These are phyloP conservation scores for Tubosaeta brunneosetosa DNA, from an alignment of 768 basidiomycete species.

Conservation along the genomic window DNA sequence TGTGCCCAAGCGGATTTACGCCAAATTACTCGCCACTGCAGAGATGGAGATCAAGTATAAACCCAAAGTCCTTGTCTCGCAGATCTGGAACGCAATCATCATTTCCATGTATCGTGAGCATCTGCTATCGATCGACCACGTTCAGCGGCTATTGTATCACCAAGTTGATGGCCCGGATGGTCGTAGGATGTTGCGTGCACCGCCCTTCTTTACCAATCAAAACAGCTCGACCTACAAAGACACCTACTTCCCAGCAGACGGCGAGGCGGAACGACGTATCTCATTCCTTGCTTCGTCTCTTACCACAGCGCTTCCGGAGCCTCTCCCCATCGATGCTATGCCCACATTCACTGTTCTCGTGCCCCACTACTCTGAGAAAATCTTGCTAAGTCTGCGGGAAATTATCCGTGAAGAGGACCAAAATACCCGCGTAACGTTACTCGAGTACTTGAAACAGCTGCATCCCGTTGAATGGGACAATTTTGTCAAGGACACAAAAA, in stretches of 20 bases:
- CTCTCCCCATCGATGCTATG: slow-evolving; percentile 96
- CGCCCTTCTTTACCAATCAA: slow-evolving; percentile 97
- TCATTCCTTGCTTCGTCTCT: slow-evolving; percentile 98
- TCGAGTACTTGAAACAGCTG: slow-evolving; percentile 97
- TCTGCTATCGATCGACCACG: slow-evolving; percentile 94
- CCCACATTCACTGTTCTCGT: slow-evolving; percentile 99
- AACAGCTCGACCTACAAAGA: slow-evolving; percentile 61
- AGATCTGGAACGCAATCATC: slow-evolving; percentile 99
- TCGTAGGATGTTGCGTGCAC: slow-evolving; percentile 87
- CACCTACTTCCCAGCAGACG: slow-evolving; percentile 90
- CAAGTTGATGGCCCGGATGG: slow-evolving; percentile 90
- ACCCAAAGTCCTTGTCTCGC: slow-evolving; percentile 97
- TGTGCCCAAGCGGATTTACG: slow-evolving; percentile 96
- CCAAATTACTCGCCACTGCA: slow-evolving; percentile 89
- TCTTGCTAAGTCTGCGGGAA: slow-evolving; percentile 90
- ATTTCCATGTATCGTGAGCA: slow-evolving; percentile 99
- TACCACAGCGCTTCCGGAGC: slow-evolving; percentile 92
- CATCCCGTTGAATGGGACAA: slow-evolving; percentile 99
- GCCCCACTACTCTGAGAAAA: slow-evolving; percentile 99
- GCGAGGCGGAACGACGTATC: slow-evolving; percentile 95
- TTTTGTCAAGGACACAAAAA: slow-evolving; percentile 99
- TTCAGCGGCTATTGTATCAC: slow-evolving; percentile 95
- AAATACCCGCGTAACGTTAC: slow-evolving; percentile 91
- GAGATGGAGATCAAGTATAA: slow-evolving; percentile 99
- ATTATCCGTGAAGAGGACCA: slow-evolving; percentile 98